phyloP scores from a whole-genome alignment of 2,329 filamentous ascomycete genomes.

The Botrytis porri region DNA sequence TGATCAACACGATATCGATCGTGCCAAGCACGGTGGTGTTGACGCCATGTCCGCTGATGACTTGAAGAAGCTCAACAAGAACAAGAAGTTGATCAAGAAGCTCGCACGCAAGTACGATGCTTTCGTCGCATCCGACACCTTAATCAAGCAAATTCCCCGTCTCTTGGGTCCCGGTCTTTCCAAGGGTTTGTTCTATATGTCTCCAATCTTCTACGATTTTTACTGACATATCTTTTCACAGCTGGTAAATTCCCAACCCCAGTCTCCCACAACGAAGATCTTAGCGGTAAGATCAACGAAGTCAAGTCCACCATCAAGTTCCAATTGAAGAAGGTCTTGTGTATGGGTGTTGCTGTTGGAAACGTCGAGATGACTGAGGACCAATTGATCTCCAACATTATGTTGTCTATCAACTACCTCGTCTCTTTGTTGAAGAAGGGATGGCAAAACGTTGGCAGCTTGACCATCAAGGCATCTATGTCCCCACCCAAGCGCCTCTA shows the following conservation, averaged over 20 bases:
- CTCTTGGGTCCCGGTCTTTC: conserved; percentile 97
- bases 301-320: conserved; percentile 99
- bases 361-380: conserved; percentile 98
- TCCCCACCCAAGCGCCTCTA: conserved; percentile 97
- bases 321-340: conserved; percentile 99
- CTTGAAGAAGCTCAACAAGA: conserved; percentile 99
- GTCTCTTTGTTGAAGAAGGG: conserved; percentile 99
- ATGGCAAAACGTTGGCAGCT: conserved; percentile 99
- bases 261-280: conserved; percentile 94
- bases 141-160: conserved; percentile 99
- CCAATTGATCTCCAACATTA: conserved; percentile 96
- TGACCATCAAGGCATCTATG: conserved; percentile 99
- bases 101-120: conserved; percentile 99
- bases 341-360: conserved; percentile 98
- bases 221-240: conserved; percentile 44
- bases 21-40: conserved; percentile 98
- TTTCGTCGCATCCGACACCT: conserved; percentile 92
- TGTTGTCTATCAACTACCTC: conserved; percentile 99
- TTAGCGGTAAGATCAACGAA: conserved; percentile 93
- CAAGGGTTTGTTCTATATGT: conserved; percentile 63
- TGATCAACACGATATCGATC: conserved; percentile 98
- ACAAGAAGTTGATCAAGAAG: conserved; percentile 99
- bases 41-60: conserved; percentile 98
- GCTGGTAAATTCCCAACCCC: conserved; percentile 99
- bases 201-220: not conserved